These are phyloP conservation scores for Rhipidocladum racemiflorum DNA, from an alignment of 176 grass and related monocot species.

Conservation along the genomic window DNA sequence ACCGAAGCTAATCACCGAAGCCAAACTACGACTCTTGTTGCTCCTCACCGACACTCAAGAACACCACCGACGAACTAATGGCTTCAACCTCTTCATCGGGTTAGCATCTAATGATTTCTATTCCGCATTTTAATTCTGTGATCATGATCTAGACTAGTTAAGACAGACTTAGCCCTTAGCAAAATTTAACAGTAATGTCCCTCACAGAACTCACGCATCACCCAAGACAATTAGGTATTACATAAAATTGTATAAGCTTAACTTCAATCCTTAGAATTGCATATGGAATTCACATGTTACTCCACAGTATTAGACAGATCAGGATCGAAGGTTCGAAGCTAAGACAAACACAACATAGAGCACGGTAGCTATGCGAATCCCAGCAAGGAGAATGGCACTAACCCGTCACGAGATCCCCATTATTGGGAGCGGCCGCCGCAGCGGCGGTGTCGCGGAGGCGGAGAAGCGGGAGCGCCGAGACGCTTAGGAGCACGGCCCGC, in stretches of 20 bases:
- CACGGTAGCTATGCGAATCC: slow-evolving; percentile 12
- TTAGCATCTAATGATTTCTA: too few relatives aligned
- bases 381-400: background rate
- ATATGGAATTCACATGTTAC: background rate
- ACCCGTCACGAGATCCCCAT: slow-evolving; percentile 42
- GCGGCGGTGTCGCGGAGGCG: slow-evolving; percentile 43
- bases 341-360: background rate
- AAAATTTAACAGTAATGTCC: too few relatives aligned
- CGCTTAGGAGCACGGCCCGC: slow-evolving; percentile 67
- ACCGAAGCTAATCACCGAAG: too few relatives aligned
- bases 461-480: slow-evolving; percentile 74
- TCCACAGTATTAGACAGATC: background rate
- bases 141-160: too few relatives aligned
- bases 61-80: too few relatives aligned
- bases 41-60: too few relatives aligned
- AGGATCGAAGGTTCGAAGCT: background rate
- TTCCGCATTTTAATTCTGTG: too few relatives aligned
- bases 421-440: slow-evolving; percentile 21
- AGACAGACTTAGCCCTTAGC: too few relatives aligned
- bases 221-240: background rate
- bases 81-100: too few relatives aligned
- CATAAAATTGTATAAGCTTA: background rate
- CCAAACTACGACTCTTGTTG: too few relatives aligned
- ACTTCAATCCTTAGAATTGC: background rate
- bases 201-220: background rate